A percentile compares a stretch with the other conserved stretches of the same genome.
These are phyloP conservation scores for Fraxinus ornus DNA, from an alignment of 305 asterid species.

Conservation along the genomic window DNA sequence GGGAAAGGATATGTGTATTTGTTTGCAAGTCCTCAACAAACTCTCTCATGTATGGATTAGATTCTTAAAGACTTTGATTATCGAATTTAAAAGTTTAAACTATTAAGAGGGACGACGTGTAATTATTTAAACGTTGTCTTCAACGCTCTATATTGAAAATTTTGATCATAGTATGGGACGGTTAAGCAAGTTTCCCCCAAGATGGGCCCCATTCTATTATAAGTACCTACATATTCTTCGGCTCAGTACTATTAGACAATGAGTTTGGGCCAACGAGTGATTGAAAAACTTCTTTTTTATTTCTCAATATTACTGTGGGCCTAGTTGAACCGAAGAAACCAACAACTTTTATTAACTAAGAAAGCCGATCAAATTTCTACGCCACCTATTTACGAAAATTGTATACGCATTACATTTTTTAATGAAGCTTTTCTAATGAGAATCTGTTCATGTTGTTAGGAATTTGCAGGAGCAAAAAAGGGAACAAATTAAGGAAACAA, in stretches of 20 bases:
- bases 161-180: not conserved
- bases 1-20: not conserved
- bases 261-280: not conserved
- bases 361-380: not conserved
- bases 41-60: not conserved
- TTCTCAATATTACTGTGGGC: not conserved
- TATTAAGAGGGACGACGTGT: not conserved
- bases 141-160: not conserved
- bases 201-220: not conserved
- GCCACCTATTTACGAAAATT: not conserved
- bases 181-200: not conserved
- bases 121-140: not conserved
- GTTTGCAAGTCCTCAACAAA: not conserved
- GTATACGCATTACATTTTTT: not conserved
- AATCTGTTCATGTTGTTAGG: not conserved
- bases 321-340: not conserved
- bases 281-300: no score
- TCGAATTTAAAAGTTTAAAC: no score
- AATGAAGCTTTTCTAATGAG: not conserved
- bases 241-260: not conserved
- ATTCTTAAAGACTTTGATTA: not conserved
- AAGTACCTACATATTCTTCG: not conserved
- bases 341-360: no score
- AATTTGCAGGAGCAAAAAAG: slow-evolving; percentile 20
- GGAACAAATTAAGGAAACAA: not conserved